Evolutionary conservation across 345 rosid genomes (phyloP), one percentile per base, ranked within the genome.

Genomic region (Lepidium didymum): DNA sequence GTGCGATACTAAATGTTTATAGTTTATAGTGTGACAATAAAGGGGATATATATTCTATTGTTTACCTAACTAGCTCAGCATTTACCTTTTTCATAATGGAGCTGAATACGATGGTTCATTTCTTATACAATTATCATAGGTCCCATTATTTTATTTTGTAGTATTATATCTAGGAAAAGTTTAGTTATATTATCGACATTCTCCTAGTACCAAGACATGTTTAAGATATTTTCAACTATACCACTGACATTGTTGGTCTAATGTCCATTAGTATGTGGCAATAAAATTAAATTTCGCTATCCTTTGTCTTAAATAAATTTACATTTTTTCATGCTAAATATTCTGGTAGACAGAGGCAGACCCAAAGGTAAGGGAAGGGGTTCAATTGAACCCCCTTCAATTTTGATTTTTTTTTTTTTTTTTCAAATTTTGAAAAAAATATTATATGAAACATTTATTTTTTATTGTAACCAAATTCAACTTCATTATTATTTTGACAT

Each of bases 61-160:
- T 67, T 19, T 31, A 57, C 77, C 61, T 64, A 73, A 73, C 77
- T 56, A 64, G 66, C 46, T 56, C 65, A 57, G 38, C 72, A 29
- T 65, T 73, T 42, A 65, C 34, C 46, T 73, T 73, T 73, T 47
- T 23, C 46, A 50, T 73, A 49, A 49, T 72, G 71, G 76, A 56
- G 53, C 62, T 72, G 58, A 56, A 56, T 63, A 38, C 52, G 59
- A 72, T 46, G 44, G 57, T 40, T 57, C 45, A 47, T 11, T 56
- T 6, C 15, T 46, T 36, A 18, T 64, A 62, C 14, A 38, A 49
- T 41, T 27, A 27, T 38, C 38, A 16, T 37, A 69, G n/a, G 54
- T 45, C 64, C 14, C 8, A 43, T 54, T 53, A 41, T 40, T 41
- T 60, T 51, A 50, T 18, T 27, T 21, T 4, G n/a, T n/a, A n/a